Conservation (phyloP, 2,329 filamentous ascomycete species). For the Xylariaceae sp. region DNA sequence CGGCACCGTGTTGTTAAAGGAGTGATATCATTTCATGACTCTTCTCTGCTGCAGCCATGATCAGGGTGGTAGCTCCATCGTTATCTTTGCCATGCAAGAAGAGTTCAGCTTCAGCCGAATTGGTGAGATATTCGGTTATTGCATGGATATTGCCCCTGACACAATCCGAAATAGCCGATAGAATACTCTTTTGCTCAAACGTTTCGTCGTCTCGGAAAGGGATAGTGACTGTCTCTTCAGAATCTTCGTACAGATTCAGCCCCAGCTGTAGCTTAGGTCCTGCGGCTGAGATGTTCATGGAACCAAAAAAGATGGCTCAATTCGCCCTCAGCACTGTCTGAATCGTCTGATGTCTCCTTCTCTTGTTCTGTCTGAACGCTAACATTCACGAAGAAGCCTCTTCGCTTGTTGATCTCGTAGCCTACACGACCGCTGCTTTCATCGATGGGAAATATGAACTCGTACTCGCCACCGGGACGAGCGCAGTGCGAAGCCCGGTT, state of each 20-base stretch:
- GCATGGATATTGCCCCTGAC: background rate
- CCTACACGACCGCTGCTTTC: background rate
- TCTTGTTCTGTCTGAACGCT: background rate
- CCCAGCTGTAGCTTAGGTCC: background rate
- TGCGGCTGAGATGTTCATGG: background rate
- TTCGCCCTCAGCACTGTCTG: background rate
- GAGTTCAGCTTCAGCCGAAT: background rate
- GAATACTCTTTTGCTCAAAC: background rate
- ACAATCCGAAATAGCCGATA: background rate
- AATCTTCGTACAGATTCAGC: background rate
- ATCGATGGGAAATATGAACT: background rate
- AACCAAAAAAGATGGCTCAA: background rate
- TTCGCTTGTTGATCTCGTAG: background rate
- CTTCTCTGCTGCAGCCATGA: background rate
- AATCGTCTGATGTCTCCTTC: background rate
- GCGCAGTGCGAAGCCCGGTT: background rate
- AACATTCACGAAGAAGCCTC: background rate
- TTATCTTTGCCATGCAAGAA: background rate
- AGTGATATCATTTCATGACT: background rate
- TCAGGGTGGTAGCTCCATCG: background rate
- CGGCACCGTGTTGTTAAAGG: background rate
- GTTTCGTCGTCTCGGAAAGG: background rate
- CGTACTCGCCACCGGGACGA: background rate
- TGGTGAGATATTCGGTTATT: background rate
- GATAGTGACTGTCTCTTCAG: background rate